phyloP scores from a whole-genome alignment of 148 eudicot genomes.

The Fagopyrum esculentum region DNA sequence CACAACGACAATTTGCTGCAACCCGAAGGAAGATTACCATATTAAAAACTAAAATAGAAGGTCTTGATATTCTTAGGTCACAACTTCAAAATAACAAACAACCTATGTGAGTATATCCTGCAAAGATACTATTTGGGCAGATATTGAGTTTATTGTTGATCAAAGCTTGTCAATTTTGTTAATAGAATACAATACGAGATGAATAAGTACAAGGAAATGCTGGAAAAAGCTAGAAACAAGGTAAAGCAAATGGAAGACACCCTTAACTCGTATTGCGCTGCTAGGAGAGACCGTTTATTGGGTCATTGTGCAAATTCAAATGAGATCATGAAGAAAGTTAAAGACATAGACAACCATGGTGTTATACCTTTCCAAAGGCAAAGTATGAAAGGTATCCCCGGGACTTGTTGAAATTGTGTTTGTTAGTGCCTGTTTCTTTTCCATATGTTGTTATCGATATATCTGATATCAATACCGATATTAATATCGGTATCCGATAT shows the following conservation, averaged over 20 bases:
- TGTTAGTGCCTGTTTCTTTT: neutral
- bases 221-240: conserved; percentile 27
- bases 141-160: neutral
- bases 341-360: conserved; percentile 37
- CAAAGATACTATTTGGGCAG: no score
- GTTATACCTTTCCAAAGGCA: conserved; percentile 36
- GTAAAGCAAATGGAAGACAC: conserved; percentile 28
- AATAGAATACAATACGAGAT: conserved; percentile 24
- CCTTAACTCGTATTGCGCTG: conserved; percentile 29
- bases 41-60: conserved; percentile 32
- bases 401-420: neutral
- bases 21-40: conserved; percentile 40
- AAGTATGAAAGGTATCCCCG: conserved; percentile 28
- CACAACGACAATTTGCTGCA: conserved; percentile 40
- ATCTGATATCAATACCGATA: no score
- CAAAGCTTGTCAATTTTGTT: neutral
- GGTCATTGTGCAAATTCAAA: conserved; percentile 31
- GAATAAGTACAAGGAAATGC: conserved; percentile 36
- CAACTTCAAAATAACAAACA: conserved; percentile 28
- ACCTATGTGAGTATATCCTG: conserved; percentile 29
- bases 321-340: conserved; percentile 28
- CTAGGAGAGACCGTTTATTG: conserved; percentile 32
- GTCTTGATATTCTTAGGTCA: conserved; percentile 25
- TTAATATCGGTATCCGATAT: no score
- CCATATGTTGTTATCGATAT: no score